Evolutionary conservation across 371 early-diverging fungal genomes (phyloP), one percentile per base, ranked within the genome.

Genomic region (Catenaria anguillulae): DNA sequence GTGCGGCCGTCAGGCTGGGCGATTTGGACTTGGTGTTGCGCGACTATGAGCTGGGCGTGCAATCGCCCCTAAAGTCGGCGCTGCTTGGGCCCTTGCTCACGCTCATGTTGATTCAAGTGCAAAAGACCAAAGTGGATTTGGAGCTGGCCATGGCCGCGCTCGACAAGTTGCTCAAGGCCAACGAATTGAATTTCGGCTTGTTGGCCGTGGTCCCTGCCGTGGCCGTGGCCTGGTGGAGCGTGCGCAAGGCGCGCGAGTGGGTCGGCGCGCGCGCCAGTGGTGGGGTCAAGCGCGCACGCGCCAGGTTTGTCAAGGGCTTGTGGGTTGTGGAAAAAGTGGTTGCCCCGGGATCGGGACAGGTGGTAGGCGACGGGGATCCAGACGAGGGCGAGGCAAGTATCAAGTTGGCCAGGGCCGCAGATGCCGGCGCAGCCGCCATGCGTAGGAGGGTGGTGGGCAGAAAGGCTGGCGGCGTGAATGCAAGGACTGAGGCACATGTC

Each of bases 131-230:
- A 66, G 94, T 97, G 1, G 94, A 95, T 70, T 79, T 90, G 19
- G 92, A 88, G 60, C 70, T 88, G 13, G 92, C 94, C 33, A 87
- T 96, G 88, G 77, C 87, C 0, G 95, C 93, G 0, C 67, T 97
- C 26, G 96, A 97, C 71, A 90, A 93, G 66, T 81, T 97, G 36
- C 77, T 97, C 54, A 81, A 84, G 65, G 84, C 95, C 0, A 95
- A 97, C 72, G 96, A 97, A 68, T 82, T 97, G 60, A 97, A 95
- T 65, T 97, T 97, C 80, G 87, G 89, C 17, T 82, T 96, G 64
- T 66, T 96, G 46, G 77, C 80, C 12, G 71, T 78, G 12, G 68
- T 81, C 1, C 86, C 84, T 0, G 69, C 80, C 2, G 62, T 81
- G 5, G 43, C 73, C 29, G 58, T 82, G 5, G 45, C 72, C 2